Evolutionary conservation across 495 filamentous ascomycete species (phyloP).

Genomic region (Bryoglossum gracile): DNA sequence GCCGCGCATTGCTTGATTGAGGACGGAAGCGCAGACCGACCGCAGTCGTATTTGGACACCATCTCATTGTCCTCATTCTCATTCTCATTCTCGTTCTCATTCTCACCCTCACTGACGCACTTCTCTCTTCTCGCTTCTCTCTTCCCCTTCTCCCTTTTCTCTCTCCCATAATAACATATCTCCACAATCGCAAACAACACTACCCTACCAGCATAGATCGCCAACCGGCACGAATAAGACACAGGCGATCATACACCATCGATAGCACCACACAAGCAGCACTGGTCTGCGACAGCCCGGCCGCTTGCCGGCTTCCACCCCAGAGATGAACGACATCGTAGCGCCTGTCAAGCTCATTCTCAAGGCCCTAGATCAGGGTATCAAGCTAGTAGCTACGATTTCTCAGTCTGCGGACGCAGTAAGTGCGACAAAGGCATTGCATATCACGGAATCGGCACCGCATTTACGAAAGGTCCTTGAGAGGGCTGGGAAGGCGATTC

Average conservation of each 20-base stretch:
- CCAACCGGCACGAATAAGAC: background rate
- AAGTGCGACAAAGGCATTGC: slow-evolving; percentile 10
- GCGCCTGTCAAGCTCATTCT: slow-evolving; percentile 20
- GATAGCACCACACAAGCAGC: too few relatives aligned
- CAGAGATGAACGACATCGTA: slow-evolving; percentile 15
- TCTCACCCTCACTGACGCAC: too few relatives aligned
- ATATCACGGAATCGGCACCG: slow-evolving; percentile 16
- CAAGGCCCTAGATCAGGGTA: slow-evolving; percentile 17
- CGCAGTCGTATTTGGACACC: too few relatives aligned
- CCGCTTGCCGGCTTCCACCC: background rate
- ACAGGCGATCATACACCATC: too few relatives aligned
- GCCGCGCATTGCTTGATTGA: too few relatives aligned
- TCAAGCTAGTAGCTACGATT: slow-evolving; percentile 14
- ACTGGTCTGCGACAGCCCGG: too few relatives aligned
- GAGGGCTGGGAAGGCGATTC: slow-evolving; percentile 3
- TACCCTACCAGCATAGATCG: background rate
- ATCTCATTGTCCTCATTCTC: too few relatives aligned
- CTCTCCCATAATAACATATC: too few relatives aligned
- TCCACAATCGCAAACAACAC: too few relatives aligned
- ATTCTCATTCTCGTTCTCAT: too few relatives aligned
- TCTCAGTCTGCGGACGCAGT: slow-evolving; percentile 12
- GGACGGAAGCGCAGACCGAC: too few relatives aligned
- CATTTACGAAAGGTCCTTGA: slow-evolving; percentile 15
- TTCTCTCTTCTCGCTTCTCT: too few relatives aligned
- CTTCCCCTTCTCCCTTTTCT: background rate